Evolutionary conservation across 257 asterid genomes (phyloP).

Genomic region (Echites panduratus): DNA sequence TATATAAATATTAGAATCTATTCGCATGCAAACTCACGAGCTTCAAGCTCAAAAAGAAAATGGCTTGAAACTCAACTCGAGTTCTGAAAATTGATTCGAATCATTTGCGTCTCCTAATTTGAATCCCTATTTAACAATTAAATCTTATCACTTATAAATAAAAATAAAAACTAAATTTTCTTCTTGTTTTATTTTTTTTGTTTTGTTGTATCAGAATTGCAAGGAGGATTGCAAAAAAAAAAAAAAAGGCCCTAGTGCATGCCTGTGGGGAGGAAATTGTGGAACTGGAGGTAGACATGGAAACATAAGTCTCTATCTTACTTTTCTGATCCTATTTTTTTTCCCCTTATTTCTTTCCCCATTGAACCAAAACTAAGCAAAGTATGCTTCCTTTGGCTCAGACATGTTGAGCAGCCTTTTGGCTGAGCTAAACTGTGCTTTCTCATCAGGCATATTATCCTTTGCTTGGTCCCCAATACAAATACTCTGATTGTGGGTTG

Average conservation of each 20-base stretch:
- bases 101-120: too few species aligned
- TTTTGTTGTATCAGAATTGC: not conserved
- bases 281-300: not conserved
- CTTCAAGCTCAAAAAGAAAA: too few species aligned
- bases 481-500: too few species aligned
- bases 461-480: not conserved
- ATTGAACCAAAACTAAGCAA: not conserved
- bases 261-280: not conserved
- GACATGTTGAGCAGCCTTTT: slow-evolving; percentile 14
- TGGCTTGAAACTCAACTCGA: too few species aligned
- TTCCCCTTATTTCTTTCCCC: not conserved
- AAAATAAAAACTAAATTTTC: not conserved
- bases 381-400: not conserved
- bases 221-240: not conserved
- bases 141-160: too few species aligned
- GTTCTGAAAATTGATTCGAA: too few species aligned
- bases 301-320: not conserved
- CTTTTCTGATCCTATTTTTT: not conserved
- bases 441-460: not conserved
- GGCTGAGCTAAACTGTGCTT: not conserved
- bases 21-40: too few species aligned
- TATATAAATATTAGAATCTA: too few species aligned
- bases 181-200: not conserved
- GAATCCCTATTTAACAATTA: too few species aligned
- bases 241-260: not conserved